Evolutionary conservation across 2,329 filamentous ascomycete species (phyloP).

Genomic region (Aspergillus candidus): DNA sequence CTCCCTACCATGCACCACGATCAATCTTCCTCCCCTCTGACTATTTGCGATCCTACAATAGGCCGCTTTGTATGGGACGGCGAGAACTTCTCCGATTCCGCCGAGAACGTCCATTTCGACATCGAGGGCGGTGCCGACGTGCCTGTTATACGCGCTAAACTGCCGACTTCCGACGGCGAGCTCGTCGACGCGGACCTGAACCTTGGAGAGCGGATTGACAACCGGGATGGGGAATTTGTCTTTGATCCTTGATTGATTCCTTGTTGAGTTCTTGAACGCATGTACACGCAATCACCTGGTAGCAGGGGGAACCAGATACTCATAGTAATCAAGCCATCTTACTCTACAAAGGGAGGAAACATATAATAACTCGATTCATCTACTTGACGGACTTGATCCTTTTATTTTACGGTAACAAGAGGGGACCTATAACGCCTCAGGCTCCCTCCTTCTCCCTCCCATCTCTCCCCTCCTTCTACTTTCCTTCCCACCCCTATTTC

Average conservation of each 20-base stretch:
- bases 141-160: conserved; percentile 13
- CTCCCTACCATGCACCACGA: too few relatives aligned
- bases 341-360: too few relatives aligned
- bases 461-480: too few relatives aligned
- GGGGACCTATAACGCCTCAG: too few relatives aligned
- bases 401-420: too few relatives aligned
- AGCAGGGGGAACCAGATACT: too few relatives aligned
- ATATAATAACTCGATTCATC: too few relatives aligned
- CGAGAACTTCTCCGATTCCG: conserved; percentile 7
- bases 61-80: conserved; percentile 16
- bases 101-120: conserved; percentile 7
- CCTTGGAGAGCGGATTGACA: conserved; percentile 12
- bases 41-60: background rate
- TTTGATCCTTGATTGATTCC: background rate
- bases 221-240: conserved; percentile 1
- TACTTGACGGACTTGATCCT: too few relatives aligned
- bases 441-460: too few relatives aligned
- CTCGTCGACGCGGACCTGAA: conserved; percentile 9
- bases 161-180: conserved; percentile 3
- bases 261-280: background rate
- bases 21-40: background rate
- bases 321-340: too few relatives aligned
- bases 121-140: conserved; percentile 13
- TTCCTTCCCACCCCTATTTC: too few relatives aligned
- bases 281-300: too few relatives aligned